Conservation (phyloP, 2,329 filamentous ascomycete species). For the Aspergillus melleus region DNA sequence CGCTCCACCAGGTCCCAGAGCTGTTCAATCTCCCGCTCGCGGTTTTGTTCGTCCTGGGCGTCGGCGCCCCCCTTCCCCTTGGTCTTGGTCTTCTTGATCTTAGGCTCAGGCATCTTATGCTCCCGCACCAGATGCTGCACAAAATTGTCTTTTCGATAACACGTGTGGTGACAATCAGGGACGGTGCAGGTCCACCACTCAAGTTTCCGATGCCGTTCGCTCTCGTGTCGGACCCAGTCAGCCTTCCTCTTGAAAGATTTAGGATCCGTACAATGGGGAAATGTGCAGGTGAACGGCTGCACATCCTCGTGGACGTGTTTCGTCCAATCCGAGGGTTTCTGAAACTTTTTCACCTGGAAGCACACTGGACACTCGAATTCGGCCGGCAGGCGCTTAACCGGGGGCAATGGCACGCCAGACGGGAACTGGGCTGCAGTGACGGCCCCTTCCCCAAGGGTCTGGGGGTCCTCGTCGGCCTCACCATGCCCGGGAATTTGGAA, state of each 20-base stretch:
- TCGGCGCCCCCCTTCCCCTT: slow-evolving; percentile 43
- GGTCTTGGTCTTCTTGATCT: slow-evolving; percentile 69
- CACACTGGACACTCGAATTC: slow-evolving; percentile 89
- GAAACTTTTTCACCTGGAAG: slow-evolving; percentile 79
- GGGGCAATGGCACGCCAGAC: slow-evolving; percentile 76
- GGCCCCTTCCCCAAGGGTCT: slow-evolving; percentile 65
- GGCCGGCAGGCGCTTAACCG: slow-evolving; percentile 72
- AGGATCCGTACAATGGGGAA: slow-evolving; percentile 75
- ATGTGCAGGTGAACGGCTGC: slow-evolving; percentile 90
- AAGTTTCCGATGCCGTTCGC: slow-evolving; percentile 82
- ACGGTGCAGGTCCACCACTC: slow-evolving; percentile 90
- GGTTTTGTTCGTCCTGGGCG: slow-evolving; percentile 25
- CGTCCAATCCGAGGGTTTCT: slow-evolving; percentile 94
- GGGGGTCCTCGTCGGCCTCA: slow-evolving; percentile 64
- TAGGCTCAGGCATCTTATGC: slow-evolving; percentile 82
- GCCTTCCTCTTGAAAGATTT: slow-evolving; percentile 95
- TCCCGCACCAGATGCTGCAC: slow-evolving; percentile 88
- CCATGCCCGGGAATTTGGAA: slow-evolving; percentile 58
- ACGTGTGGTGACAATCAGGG: slow-evolving; percentile 76
- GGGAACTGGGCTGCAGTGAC: slow-evolving; percentile 76
- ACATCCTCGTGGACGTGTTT: slow-evolving; percentile 95
- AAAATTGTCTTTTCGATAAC: slow-evolving; percentile 89
- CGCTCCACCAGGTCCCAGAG: slow-evolving; percentile 77
- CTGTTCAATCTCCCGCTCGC: slow-evolving; percentile 53
- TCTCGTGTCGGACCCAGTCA: slow-evolving; percentile 93